These are phyloP conservation scores for Metschnikowia gruessii DNA, from an alignment of 805 yeast species.

Conservation along the genomic window DNA sequence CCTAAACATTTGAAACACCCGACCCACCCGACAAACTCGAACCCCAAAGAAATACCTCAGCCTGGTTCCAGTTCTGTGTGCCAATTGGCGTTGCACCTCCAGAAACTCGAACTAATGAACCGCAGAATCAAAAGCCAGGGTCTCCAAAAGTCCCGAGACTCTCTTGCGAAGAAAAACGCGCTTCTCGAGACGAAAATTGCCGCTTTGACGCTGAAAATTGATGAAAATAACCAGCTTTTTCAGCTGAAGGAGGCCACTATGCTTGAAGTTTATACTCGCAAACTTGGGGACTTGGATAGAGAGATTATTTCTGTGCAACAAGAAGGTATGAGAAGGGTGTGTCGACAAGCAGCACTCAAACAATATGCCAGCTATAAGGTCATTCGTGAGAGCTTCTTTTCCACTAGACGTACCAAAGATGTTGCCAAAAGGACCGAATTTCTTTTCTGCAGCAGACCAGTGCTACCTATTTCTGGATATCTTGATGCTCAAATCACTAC, in stretches of 20 bases:
- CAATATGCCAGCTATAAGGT: slow-evolving; percentile 25
- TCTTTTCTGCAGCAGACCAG: slow-evolving; percentile 27
- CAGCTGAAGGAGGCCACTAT: background rate
- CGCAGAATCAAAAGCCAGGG: slow-evolving; percentile 11
- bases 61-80: slow-evolving; percentile 18
- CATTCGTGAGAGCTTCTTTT: slow-evolving; percentile 22
- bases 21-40: too few species aligned
- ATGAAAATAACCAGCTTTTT: background rate
- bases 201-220: slow-evolving; percentile 2
- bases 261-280: slow-evolving; percentile 7
- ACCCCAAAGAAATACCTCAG: background rate
- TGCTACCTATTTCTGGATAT: slow-evolving; percentile 28
- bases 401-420: background rate
- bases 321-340: slow-evolving; percentile 21
- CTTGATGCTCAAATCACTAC: slow-evolving; percentile 23
- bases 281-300: slow-evolving; percentile 8
- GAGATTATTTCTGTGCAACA: slow-evolving; percentile 8
- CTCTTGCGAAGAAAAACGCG: background rate
- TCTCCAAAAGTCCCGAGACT: slow-evolving; percentile 13
- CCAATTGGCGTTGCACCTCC: slow-evolving; percentile 29
- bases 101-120: slow-evolving; percentile 26
- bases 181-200: background rate
- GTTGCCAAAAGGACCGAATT: background rate
- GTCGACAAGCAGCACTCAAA: slow-evolving; percentile 26
- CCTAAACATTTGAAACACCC: too few species aligned